phyloP scores from a whole-genome alignment of 2,329 filamentous ascomycete genomes.

The Magnaporthales sp. region DNA sequence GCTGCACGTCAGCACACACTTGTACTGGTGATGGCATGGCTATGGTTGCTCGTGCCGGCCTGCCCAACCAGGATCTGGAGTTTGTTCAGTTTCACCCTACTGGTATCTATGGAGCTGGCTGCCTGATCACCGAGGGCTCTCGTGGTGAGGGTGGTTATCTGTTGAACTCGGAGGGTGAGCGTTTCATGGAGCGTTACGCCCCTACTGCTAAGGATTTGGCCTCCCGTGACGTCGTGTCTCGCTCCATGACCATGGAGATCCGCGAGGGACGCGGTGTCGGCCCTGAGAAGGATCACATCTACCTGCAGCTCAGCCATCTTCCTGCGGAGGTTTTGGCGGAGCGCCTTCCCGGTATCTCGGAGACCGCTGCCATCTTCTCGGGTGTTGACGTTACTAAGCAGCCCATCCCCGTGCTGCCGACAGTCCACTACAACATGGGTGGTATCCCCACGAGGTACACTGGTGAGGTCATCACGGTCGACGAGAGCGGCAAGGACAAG shows the following conservation, averaged over 20 bases:
- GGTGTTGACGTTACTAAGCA: conserved; percentile 97
- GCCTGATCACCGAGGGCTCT: conserved; percentile 94
- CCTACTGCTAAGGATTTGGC: conserved; percentile 97
- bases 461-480: conserved; percentile 86
- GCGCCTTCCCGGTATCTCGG: conserved; percentile 95
- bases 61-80: conserved; percentile 98
- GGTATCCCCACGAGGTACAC: conserved; percentile 97
- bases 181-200: conserved; percentile 98
- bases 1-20: conserved; percentile 94
- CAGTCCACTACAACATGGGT: conserved; percentile 99
- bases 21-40: conserved; percentile 99
- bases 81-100: conserved; percentile 99
- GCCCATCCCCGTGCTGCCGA: conserved; percentile 91
- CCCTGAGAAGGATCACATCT: conserved; percentile 96
- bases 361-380: conserved; percentile 94
- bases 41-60: conserved; percentile 95
- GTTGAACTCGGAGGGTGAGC: conserved; percentile 94
- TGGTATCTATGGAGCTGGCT: conserved; percentile 96
- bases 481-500: conserved; percentile 80
- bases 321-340: conserved; percentile 88
- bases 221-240: conserved; percentile 89
- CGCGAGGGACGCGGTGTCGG: conserved; percentile 95
- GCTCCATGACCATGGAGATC: conserved; percentile 98
- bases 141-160: conserved; percentile 98
- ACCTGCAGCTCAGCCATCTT: conserved; percentile 93